Conservation (phyloP, 305 asterid species). For the Solanum hybrid region DNA sequence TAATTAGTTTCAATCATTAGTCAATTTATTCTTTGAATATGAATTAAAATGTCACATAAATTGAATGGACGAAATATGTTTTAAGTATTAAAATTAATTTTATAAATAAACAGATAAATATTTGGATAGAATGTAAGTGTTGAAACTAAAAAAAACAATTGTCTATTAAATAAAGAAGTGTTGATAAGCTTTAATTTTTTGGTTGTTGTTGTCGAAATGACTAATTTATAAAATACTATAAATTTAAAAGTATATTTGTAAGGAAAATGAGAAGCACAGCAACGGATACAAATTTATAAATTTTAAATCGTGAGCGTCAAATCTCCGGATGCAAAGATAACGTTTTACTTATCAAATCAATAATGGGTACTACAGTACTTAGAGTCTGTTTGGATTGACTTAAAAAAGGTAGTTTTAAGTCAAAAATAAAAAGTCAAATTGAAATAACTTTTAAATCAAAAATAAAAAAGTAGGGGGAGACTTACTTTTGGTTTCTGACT, state of each 20-base stretch:
- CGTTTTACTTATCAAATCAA: neutral
- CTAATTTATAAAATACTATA: neutral
- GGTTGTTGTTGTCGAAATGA: neutral
- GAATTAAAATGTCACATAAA: neutral
- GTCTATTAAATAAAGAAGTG: neutral
- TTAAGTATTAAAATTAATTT: neutral
- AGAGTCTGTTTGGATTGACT: too few relatives aligned
- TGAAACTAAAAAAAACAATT: neutral
- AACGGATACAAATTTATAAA: neutral
- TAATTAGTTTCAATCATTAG: neutral
- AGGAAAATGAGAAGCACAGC: neutral
- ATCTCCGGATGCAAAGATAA: neutral
- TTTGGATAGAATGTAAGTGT: neutral
- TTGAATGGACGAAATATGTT: neutral
- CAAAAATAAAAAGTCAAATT: too few relatives aligned
- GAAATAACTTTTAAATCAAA: too few relatives aligned
- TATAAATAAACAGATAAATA: neutral
- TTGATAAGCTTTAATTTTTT: neutral
- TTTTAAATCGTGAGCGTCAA: neutral
- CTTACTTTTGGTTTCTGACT: too few relatives aligned
- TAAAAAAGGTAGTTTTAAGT: too few relatives aligned
- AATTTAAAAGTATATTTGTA: neutral
- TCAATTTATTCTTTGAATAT: neutral
- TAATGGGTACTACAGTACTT: too few relatives aligned
- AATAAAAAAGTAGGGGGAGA: too few relatives aligned